Conservation (phyloP, 2,329 filamentous ascomycete species). For the Peltaster fructicola region DNA sequence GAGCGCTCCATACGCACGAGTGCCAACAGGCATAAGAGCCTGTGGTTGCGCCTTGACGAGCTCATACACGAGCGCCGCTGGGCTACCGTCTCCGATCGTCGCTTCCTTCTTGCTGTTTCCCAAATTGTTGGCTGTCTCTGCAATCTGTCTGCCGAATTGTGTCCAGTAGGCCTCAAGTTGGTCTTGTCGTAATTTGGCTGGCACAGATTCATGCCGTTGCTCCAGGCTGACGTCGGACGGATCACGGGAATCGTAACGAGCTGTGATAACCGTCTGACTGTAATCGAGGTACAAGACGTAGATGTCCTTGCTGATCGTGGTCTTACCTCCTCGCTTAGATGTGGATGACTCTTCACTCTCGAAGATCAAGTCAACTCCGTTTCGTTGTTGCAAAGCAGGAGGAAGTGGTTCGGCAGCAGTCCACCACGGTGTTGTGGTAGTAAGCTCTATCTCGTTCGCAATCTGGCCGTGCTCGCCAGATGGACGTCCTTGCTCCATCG, state of each 20-base stretch:
- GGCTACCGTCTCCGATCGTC: constrained; percentile 68
- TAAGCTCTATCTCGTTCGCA: constrained; percentile 72
- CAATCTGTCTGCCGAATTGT: constrained; percentile 62
- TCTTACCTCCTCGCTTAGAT: constrained; percentile 50
- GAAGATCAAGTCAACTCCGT: constrained; percentile 56
- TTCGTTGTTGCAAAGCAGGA: constrained; percentile 62
- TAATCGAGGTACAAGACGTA: constrained; percentile 92
- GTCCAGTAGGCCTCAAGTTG: constrained; percentile 78
- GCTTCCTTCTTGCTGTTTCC: constrained; percentile 58
- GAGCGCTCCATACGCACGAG: constrained; percentile 71
- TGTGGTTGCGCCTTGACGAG: constrained; percentile 48
- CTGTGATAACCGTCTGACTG: constrained; percentile 78
- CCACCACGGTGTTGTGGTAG: constrained; percentile 68
- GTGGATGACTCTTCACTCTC: constrained; percentile 66
- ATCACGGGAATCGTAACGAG: constrained; percentile 59
- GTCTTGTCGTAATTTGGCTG: constrained; percentile 68
- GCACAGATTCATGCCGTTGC: constrained; percentile 74
- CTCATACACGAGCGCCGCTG: constrained; percentile 59
- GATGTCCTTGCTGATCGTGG: constrained; percentile 58
- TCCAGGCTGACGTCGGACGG: constrained; percentile 56
- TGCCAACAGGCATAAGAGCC: constrained; percentile 70
- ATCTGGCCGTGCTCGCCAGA: constrained; percentile 62
- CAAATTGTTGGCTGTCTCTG: constrained; percentile 46
- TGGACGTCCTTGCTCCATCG: constrained; percentile 58
- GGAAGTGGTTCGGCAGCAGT: constrained; percentile 61